Evolutionary conservation across 768 basidiomycete species (phyloP), one percentile per base, ranked within the genome.

Genomic region (Scleroderma bovista): DNA sequence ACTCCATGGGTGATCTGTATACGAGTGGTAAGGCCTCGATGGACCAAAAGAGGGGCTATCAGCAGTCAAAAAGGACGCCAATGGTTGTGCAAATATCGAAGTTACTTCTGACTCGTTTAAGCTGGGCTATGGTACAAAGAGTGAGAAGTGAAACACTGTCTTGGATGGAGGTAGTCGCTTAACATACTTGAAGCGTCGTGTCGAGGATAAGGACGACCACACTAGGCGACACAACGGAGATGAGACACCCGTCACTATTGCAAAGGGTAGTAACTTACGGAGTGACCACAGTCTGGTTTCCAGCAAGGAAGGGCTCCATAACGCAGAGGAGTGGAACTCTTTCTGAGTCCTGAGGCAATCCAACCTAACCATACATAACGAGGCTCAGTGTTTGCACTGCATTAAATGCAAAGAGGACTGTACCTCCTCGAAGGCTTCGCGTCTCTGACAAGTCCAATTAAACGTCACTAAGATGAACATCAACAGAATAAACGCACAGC

Each of bases 391-490:
- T 24, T 15, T 8, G 17, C 15, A 26, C 17, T 3, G 33, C 20
- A 13, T 19, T 29, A 41, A 11, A 16, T 12, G 0, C 31, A 16
- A 5, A 39, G 31, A 17, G 22, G 12, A 51, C 64, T 19, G 7
- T 48, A 91, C 93, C 79, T 95, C 93, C 67, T 95, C 93, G 51
- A 80, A 93, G 0, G 92, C 91, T 70, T 94, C 92, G 38, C 92
- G 76, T 47, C 93, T 71, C 91, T 93, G 44, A 10, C 17, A 22
- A 47, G 8, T 1, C n/a, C 11, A 20, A 51, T 50, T 40, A 53
- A 41, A 40, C 20, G 19, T 33, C 20, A 11, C 19, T 15, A 13
- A 38, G 15, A n/a, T 4, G 5, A 13, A 5, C 9, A 43, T 10
- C 11, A 17, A 19, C 15, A 19, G 10, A 29, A 49, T 41, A 24